These are phyloP conservation scores for Candida oleophila DNA, from an alignment of 805 yeast species.

Conservation along the genomic window DNA sequence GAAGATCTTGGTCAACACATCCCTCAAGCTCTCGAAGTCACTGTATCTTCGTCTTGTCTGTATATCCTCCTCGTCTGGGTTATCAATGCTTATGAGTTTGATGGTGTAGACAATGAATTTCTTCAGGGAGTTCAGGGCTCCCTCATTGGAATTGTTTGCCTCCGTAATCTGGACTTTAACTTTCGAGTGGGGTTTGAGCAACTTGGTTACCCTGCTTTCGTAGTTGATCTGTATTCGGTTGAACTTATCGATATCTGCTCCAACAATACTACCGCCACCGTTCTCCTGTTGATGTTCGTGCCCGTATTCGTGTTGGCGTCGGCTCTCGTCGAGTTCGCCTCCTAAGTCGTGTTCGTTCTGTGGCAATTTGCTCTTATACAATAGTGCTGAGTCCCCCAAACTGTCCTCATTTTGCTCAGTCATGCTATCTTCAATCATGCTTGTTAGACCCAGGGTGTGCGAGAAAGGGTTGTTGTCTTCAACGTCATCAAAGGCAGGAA, in stretches of 20 bases:
- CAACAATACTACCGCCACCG: constrained; percentile 7
- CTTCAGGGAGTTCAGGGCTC: constrained; percentile 57
- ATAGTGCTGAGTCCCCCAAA: constrained; percentile 28
- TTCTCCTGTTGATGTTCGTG: background rate
- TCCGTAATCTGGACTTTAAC: constrained; percentile 55
- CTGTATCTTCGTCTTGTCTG: constrained; percentile 82
- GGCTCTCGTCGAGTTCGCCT: no score
- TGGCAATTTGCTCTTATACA: constrained; percentile 18
- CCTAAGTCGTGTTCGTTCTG: constrained; percentile 4
- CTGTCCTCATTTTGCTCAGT: constrained; percentile 6
- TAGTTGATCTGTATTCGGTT: constrained; percentile 30
- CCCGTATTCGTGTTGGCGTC: no score
- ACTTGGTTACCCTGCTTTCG: constrained; percentile 35
- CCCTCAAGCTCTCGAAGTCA: constrained; percentile 84
- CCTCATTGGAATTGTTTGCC: constrained; percentile 85
- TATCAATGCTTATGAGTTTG: constrained; percentile 46
- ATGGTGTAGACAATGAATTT: constrained; percentile 81
- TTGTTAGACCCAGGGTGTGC: constrained; percentile 23
- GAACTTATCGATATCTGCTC: constrained; percentile 12
- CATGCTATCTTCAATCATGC: constrained; percentile 15
- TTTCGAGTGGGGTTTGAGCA: constrained; percentile 28
- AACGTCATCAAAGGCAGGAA: constrained; percentile 16
- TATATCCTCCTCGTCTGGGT: constrained; percentile 38
- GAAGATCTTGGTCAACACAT: constrained; percentile 63
- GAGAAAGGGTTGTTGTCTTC: constrained; percentile 42